A percentile compares a stretch with the other conserved stretches of the same genome.
Conservation (phyloP, 805 yeast genomes). For the Clavispora fructus region DNA sequence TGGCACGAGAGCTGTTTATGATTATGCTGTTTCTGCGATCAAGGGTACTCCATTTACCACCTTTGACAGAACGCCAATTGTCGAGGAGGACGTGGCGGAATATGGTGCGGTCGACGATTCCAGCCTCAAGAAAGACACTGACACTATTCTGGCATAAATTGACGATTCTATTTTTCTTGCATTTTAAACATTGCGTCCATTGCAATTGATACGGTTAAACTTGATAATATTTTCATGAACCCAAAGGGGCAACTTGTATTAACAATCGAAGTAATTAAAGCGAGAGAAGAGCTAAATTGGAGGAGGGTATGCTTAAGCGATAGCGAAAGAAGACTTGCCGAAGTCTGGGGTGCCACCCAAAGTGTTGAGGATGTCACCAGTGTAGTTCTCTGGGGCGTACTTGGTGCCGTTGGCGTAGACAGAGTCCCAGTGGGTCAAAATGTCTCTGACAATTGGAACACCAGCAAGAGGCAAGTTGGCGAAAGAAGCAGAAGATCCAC, state of each 20-base stretch:
- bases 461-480: conserved; percentile 52
- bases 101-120: conserved; percentile 17
- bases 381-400: conserved; percentile 45
- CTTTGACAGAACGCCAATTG: conserved; percentile 28
- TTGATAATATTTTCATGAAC: not conserved
- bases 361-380: conserved; percentile 57
- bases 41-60: conserved; percentile 41
- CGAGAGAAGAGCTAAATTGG: not conserved
- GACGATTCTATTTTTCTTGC: not conserved
- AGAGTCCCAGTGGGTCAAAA: conserved; percentile 44
- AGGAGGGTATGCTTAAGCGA: conserved; percentile 15
- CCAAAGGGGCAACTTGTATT: conserved; percentile 1
- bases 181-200: too few species aligned
- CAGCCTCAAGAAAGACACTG: conserved; percentile 1
- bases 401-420: conserved; percentile 27
- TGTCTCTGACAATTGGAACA: conserved; percentile 48
- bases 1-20: conserved; percentile 39
- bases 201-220: too few species aligned
- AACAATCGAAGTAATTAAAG: not conserved
- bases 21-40: conserved; percentile 27
- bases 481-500: conserved; percentile 47
- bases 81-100: conserved; percentile 7
- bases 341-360: conserved; percentile 43
- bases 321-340: conserved; percentile 24
- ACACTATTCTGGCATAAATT: not conserved